Percentiles rank a stretch among this genome's conserved stretches.
These are phyloP conservation scores for Cercospora sojina DNA, from an alignment of 2,329 filamentous ascomycete species.

Conservation along the genomic window DNA sequence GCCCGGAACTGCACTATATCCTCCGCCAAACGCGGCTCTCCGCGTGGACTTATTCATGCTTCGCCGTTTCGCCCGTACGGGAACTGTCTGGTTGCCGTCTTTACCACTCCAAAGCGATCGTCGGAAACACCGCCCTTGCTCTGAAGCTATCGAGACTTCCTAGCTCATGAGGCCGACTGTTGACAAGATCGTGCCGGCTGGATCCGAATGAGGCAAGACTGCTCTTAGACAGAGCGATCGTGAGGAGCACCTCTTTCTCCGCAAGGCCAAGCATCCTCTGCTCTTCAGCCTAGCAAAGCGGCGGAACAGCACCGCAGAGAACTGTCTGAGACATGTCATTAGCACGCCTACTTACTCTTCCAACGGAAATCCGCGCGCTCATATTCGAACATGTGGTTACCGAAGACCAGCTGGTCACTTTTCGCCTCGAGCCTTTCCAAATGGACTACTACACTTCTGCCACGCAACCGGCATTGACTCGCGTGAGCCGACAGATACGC, in stretches of 20 bases:
- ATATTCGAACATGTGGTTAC: slow-evolving; percentile 32
- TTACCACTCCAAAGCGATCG: background rate
- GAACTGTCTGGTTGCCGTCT: background rate
- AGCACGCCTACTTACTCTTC: slow-evolving; percentile 27
- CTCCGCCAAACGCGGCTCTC: background rate
- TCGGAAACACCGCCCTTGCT: background rate
- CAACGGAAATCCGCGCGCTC: slow-evolving; percentile 30
- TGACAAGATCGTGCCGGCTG: background rate
- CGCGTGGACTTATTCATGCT: background rate
- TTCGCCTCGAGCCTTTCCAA: slow-evolving; percentile 35
- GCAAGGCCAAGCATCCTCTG: background rate
- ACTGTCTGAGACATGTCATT: slow-evolving; percentile 11
- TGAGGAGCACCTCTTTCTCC: background rate
- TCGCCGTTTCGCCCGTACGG: background rate
- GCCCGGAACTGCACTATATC: background rate
- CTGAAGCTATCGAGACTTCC: background rate
- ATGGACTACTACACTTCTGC: slow-evolving; percentile 31
- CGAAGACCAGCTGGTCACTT: slow-evolving; percentile 33
- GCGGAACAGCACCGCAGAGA: background rate
- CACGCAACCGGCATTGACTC: slow-evolving; percentile 32
- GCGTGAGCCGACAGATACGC: slow-evolving; percentile 32
- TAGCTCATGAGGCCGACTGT: background rate
- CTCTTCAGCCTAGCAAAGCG: background rate
- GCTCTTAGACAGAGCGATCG: background rate
- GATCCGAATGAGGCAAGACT: background rate